phyloP scores from a whole-genome alignment of 2,329 filamentous ascomycete genomes.

The Cladosporium austrohemisphaericum region DNA sequence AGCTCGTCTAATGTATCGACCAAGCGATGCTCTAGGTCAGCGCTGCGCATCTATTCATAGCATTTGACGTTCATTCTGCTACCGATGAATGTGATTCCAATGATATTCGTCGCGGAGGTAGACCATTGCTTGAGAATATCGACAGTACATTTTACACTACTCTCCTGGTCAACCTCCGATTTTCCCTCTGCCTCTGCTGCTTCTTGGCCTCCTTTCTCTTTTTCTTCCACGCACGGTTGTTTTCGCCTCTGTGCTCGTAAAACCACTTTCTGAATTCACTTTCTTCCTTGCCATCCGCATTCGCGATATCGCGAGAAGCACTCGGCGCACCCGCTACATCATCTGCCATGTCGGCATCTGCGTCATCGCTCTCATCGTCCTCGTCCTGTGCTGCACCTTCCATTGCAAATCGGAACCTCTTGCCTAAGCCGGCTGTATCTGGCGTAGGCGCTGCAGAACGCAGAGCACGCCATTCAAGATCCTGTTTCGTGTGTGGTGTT shows the following conservation, averaged over 20 bases:
- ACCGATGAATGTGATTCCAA: not conserved
- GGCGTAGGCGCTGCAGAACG: conserved; percentile 91
- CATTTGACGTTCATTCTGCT: no score
- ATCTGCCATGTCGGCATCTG: conserved; percentile 11
- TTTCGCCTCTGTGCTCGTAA: conserved; percentile 49
- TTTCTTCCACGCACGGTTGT: conserved; percentile 52
- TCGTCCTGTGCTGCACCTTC: conserved; percentile 45
- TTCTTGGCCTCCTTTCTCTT: conserved; percentile 58
- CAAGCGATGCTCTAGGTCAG: no score
- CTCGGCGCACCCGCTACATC: not conserved
- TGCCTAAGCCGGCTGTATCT: conserved; percentile 76
- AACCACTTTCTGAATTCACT: conserved; percentile 62
- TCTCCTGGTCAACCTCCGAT: conserved; percentile 47
- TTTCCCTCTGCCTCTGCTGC: conserved; percentile 57
- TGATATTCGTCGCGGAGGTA: no score
- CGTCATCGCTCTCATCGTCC: conserved; percentile 36
- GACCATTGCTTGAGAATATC: no score
- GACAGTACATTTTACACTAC: conserved; percentile 16
- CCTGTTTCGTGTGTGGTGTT: conserved; percentile 78
- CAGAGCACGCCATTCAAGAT: conserved; percentile 69
- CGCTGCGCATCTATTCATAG: no score
- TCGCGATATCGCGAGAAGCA: conserved; percentile 16
- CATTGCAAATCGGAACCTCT: conserved; percentile 55
- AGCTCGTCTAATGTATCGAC: conserved; percentile 1
- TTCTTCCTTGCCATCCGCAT: conserved; percentile 36